phyloP scores from a whole-genome alignment of 2,329 filamentous ascomycete species.

The Botryotinia narcissicola region DNA sequence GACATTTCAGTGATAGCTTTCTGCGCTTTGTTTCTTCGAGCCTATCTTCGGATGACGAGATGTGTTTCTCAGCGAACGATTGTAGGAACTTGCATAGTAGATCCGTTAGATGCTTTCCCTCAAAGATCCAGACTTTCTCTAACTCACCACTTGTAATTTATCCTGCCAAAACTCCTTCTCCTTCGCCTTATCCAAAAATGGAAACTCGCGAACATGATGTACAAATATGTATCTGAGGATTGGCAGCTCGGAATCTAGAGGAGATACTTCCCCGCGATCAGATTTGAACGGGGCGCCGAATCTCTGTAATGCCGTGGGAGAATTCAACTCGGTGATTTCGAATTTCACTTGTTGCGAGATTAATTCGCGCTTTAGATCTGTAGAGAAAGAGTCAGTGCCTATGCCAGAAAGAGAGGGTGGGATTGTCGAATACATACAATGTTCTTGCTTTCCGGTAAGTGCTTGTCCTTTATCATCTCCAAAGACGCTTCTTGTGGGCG shows the following conservation, averaged over 20 bases:
- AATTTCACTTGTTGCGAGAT: slow-evolving; percentile 83
- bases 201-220: slow-evolving; percentile 95
- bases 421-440: slow-evolving; percentile 63
- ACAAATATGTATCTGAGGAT: slow-evolving; percentile 97
- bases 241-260: slow-evolving; percentile 89
- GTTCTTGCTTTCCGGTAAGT: slow-evolving; percentile 95
- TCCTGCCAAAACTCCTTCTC: slow-evolving; percentile 99
- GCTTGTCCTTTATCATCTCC: slow-evolving; percentile 25
- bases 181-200: slow-evolving; percentile 91
- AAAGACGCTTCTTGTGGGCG: slow-evolving; percentile 14
- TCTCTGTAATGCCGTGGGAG: slow-evolving; percentile 86
- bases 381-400: slow-evolving; percentile 6
- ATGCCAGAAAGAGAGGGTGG: background rate
- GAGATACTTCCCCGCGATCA: slow-evolving; percentile 86
- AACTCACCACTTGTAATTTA: slow-evolving; percentile 84
- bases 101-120: slow-evolving; percentile 12
- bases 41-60: slow-evolving; percentile 93
- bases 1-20: slow-evolving; percentile 88
- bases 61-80: slow-evolving; percentile 94
- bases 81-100: slow-evolving; percentile 71
- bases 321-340: slow-evolving; percentile 91
- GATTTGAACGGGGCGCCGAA: slow-evolving; percentile 96
- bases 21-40: slow-evolving; percentile 93
- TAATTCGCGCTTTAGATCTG: slow-evolving; percentile 94
- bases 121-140: background rate